Percentiles rank a stretch among this genome's conserved stretches.
phyloP scores from a whole-genome alignment of 176 grass and related monocot species.

The Chloris gayana region DNA sequence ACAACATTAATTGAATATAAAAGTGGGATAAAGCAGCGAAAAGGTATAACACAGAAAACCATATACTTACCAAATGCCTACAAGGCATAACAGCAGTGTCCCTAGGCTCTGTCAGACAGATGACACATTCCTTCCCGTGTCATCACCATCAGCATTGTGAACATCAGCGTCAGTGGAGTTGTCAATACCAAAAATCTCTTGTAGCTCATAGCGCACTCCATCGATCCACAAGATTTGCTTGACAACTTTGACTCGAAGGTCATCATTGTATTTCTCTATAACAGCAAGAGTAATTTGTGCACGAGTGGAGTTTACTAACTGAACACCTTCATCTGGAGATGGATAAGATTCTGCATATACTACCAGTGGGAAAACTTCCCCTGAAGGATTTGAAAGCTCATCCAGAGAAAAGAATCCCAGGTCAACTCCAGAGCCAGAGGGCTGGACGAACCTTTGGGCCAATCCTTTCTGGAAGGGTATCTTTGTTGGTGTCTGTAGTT shows the following conservation, averaged over 20 bases:
- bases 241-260: constrained; percentile 81
- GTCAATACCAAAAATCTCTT: constrained; percentile 86
- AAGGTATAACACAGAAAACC: constrained; percentile 16
- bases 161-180: constrained; percentile 61
- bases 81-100: constrained; percentile 91
- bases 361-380: constrained; percentile 70
- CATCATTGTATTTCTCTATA: constrained; percentile 70
- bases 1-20: constrained; percentile 31
- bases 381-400: constrained; percentile 74
- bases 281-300: constrained; percentile 94
- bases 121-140: constrained; percentile 89
- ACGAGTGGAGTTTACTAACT: constrained; percentile 38
- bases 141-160: constrained; percentile 47
- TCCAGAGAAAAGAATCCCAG: constrained; percentile 89
- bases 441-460: constrained; percentile 79
- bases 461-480: constrained; percentile 76
- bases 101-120: constrained; percentile 91
- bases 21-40: constrained; percentile 31
- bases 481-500: constrained; percentile 49
- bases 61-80: constrained; percentile 87
- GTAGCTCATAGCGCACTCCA: constrained; percentile 72
- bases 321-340: constrained; percentile 35
- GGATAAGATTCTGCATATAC: constrained; percentile 72
- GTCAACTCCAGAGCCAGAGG: constrained; percentile 80
- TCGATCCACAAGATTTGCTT: constrained; percentile 90